Evolutionary conservation across 108 stramenopile genomes (phyloP), one percentile per base, ranked within the genome.

Genomic region (Chaetoceros tenuissimus): DNA sequence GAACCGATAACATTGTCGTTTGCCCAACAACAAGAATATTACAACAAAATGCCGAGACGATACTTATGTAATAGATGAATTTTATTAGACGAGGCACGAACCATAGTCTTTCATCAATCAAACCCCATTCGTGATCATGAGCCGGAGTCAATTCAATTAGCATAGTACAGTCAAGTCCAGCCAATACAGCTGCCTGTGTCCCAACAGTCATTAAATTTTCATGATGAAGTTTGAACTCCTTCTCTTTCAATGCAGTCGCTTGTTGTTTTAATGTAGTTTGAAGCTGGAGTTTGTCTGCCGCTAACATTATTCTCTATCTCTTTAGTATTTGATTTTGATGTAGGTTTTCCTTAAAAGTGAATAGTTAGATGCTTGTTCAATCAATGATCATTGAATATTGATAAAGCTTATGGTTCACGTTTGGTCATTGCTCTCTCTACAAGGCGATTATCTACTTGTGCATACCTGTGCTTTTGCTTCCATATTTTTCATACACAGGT

Each of bases 221-320:
- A 72, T 89, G 85, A 57, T 94, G 94, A 24, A 94, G 67, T 61
- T 87, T 82, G 71, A 94, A 94, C 65, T 94, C 94, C 68, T 94
- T 95, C 61, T 95, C 94, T 61, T 92, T 95, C 25, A 95, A 60
- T 7, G 85, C 85, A 21, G 90, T 95, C 1, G 88, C 88, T 52
- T 91, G 84, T 64, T 95, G 94, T 61, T 87, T 87, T 22, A 89
- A 58, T 8, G 80, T 69, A 48, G 81, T 86, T 57, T 94, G 92
- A 24, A 94, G 69, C 50, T 89, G 88, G 19, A 94, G 58, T 63
- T 89, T 94, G 55, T 94, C 92, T n/a, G 92, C 92, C 43, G 85
- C 84, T 21, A 89, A 71, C 86, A 88, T 87, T 65, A 28, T 81
- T 40, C n/a, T n/a, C n/a, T n/a, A n/a, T n/a, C n/a, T n/a, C n/a